These are phyloP conservation scores for Apiospora arundinis DNA, from an alignment of 2,329 filamentous ascomycete species.

Conservation along the genomic window DNA sequence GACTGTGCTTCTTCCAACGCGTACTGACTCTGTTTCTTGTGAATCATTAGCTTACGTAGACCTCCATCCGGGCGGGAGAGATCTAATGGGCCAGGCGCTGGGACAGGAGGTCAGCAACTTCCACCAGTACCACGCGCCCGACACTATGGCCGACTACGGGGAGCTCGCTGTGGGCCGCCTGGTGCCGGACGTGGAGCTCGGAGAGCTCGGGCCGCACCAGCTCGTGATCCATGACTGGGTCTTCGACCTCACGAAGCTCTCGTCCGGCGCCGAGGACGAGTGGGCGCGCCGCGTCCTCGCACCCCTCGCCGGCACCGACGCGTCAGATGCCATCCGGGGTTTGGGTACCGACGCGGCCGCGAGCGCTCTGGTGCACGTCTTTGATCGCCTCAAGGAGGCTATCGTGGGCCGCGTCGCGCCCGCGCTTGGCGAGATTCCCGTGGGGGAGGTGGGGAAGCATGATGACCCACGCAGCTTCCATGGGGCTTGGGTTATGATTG, in stretches of 20 bases:
- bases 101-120: slow-evolving; percentile 29
- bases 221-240: slow-evolving; percentile 30
- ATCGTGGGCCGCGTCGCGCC: slow-evolving; percentile 26
- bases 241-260: slow-evolving; percentile 29
- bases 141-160: slow-evolving; percentile 25
- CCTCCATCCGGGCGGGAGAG: slow-evolving; percentile 30
- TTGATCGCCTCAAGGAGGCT: slow-evolving; percentile 7
- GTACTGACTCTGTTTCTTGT: background rate
- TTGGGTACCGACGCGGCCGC: background rate
- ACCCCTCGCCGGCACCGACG: slow-evolving; percentile 23
- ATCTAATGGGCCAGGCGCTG: slow-evolving; percentile 21
- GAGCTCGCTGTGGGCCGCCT: slow-evolving; percentile 27
- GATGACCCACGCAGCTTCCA: background rate
- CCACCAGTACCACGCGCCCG: slow-evolving; percentile 21
- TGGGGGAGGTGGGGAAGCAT: slow-evolving; percentile 25
- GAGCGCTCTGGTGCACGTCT: slow-evolving; percentile 25
- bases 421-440: slow-evolving; percentile 22
- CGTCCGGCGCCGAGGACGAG: background rate
- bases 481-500: slow-evolving; percentile 24
- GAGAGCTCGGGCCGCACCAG: background rate
- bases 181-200: slow-evolving; percentile 24
- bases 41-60: slow-evolving; percentile 25
- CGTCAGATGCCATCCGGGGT: slow-evolving; percentile 4
- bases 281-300: slow-evolving; percentile 17
- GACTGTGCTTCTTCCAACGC: background rate